Percentiles rank a stretch among this genome's conserved stretches.
phyloP scores from a whole-genome alignment of 345 rosid genomes.

The Alliaria petiolata region DNA sequence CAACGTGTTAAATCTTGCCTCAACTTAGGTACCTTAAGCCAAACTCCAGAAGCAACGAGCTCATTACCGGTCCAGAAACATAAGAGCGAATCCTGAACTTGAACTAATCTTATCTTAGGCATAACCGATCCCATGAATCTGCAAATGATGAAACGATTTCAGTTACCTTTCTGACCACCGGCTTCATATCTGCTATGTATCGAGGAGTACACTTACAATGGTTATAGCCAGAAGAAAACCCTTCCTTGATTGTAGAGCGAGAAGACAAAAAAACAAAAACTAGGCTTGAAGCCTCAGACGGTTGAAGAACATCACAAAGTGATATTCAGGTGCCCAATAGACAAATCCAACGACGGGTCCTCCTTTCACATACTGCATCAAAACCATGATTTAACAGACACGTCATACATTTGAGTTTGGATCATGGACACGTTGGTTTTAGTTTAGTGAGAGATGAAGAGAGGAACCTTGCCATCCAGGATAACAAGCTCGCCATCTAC shows the following conservation, averaged over 20 bases:
- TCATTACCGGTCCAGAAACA: background rate
- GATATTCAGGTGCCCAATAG: slow-evolving; percentile 96
- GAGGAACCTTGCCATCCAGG: slow-evolving; percentile 85
- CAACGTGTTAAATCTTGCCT: background rate
- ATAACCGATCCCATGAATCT: background rate
- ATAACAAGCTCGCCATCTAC: slow-evolving; percentile 97
- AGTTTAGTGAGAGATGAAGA: too few relatives aligned
- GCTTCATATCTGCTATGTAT: background rate
- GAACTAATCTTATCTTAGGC: slow-evolving; percentile 10
- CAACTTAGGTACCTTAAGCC: slow-evolving; percentile 1
- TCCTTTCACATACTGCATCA: slow-evolving; percentile 75
- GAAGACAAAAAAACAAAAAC: slow-evolving; percentile 22
- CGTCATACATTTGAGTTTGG: background rate
- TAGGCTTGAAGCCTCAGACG: slow-evolving; percentile 71
- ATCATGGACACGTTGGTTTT: too few relatives aligned
- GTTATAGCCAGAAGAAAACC: background rate
- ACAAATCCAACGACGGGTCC: slow-evolving; percentile 96
- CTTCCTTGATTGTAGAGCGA: slow-evolving; percentile 28
- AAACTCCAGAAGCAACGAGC: background rate
- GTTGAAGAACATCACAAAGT: slow-evolving; percentile 87
- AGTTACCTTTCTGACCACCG: background rate
- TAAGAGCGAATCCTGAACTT: background rate
- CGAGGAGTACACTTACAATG: background rate
- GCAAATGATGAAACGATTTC: background rate
- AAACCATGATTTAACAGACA: background rate